phyloP scores from a whole-genome alignment of 2,329 filamentous ascomycete species.

The Aspergillus jensenii region DNA sequence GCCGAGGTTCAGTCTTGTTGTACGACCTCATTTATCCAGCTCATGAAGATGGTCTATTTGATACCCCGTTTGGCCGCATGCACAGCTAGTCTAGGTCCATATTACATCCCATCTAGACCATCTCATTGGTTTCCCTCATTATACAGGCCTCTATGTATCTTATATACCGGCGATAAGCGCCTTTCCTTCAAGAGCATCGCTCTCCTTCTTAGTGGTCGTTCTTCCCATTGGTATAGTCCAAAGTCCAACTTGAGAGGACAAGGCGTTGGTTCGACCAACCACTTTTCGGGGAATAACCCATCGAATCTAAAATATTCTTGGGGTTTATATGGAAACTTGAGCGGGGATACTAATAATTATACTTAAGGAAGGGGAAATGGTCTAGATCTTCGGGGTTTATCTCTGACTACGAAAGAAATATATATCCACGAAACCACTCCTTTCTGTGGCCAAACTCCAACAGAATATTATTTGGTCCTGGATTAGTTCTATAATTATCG shows the following conservation, averaged over 20 bases:
- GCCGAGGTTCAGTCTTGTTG: conserved; percentile 2
- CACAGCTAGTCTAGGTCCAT: not conserved
- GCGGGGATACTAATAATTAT: no score
- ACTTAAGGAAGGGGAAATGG: no score
- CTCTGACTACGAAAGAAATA: not conserved
- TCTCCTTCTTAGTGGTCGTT: not conserved
- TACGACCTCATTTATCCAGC: conserved; percentile 1
- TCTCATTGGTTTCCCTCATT: not conserved
- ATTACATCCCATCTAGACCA: not conserved
- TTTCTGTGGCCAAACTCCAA: not conserved
- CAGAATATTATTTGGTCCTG: not conserved
- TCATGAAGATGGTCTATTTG: not conserved
- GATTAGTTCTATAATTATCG: not conserved
- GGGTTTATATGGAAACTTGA: not conserved
- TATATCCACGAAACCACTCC: not conserved
- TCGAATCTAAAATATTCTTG: not conserved
- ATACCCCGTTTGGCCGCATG: not conserved
- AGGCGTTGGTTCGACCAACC: not conserved
- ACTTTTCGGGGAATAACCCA: not conserved
- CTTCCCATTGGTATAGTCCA: not conserved
- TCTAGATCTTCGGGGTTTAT: not conserved
- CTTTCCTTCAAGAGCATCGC: not conserved
- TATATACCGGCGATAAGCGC: not conserved
- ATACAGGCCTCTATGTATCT: no score
- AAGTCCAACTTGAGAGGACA: not conserved